Conservation (phyloP, 768 basidiomycete species). For the Podaxis sp. region DNA sequence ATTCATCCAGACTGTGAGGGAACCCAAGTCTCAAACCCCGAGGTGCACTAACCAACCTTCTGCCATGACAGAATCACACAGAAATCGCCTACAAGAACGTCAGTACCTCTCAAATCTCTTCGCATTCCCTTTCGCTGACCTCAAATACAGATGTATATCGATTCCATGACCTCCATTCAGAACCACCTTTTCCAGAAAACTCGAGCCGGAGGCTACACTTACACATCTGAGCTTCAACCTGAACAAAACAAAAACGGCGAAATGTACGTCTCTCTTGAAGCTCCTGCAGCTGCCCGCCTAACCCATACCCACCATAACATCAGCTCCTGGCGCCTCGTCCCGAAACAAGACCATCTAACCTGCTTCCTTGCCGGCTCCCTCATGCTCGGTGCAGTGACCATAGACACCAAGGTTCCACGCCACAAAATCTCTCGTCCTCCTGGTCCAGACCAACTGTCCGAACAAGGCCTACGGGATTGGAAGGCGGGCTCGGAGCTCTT, state of each 20-base stretch:
- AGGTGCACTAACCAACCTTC: not conserved
- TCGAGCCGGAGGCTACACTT: slow-evolving; percentile 55
- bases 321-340: slow-evolving; percentile 71
- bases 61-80: slow-evolving; percentile 52
- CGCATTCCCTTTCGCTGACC: slow-evolving; percentile 1
- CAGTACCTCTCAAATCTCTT: not conserved
- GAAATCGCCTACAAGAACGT: slow-evolving; percentile 39
- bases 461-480: slow-evolving; percentile 74
- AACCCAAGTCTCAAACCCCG: not conserved
- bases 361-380: slow-evolving; percentile 94
- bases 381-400: slow-evolving; percentile 80
- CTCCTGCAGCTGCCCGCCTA: not conserved
- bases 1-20: slow-evolving; percentile 72
- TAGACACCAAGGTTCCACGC: slow-evolving; percentile 45
- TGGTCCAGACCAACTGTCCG: slow-evolving; percentile 55
- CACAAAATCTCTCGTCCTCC: slow-evolving; percentile 68
- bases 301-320: not conserved
- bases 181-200: slow-evolving; percentile 69
- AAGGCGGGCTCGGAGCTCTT: slow-evolving; percentile 75
- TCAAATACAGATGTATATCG: slow-evolving; percentile 74
- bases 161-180: slow-evolving; percentile 82
- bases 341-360: slow-evolving; percentile 94
- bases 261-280: slow-evolving; percentile 27
- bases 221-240: slow-evolving; percentile 82
- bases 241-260: slow-evolving; percentile 38